A percentile compares a stretch with the other conserved stretches of the same genome.
phyloP scores from a whole-genome alignment of 371 early-diverging fungal species.

The Blastocladiella emersonii region DNA sequence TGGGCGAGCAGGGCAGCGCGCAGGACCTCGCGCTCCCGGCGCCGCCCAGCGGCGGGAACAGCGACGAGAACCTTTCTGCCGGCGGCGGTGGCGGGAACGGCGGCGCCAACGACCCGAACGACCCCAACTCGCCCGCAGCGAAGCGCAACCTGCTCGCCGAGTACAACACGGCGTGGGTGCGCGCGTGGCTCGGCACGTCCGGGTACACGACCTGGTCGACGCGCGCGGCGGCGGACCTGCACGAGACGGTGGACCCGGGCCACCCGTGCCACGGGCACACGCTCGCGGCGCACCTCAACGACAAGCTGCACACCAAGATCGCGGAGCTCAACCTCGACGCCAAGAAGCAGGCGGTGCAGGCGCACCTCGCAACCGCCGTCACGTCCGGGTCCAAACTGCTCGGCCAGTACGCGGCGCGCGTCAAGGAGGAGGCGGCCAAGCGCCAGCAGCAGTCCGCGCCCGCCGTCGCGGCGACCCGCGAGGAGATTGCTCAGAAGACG shows the following conservation, averaged over 20 bases:
- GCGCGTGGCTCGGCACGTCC: constrained; percentile 10
- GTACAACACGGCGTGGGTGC: not conserved
- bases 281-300: not conserved
- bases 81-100: constrained; percentile 16
- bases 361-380: not conserved
- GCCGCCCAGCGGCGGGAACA: no score
- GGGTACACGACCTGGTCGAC: constrained; percentile 45
- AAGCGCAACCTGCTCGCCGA: constrained; percentile 6
- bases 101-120: no score
- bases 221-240: constrained; percentile 27
- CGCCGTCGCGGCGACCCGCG: no score
- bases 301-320: constrained; percentile 1
- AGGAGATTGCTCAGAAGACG: not conserved
- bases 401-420: not conserved
- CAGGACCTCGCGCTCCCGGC: no score
- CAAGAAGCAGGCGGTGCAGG: constrained; percentile 2
- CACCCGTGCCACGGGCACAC: constrained; percentile 13
- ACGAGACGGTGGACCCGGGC: not conserved
- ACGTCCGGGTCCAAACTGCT: not conserved
- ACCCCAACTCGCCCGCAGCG: constrained; percentile 21
- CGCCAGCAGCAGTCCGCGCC: not conserved
- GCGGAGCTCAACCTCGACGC: constrained; percentile 1
- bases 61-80: constrained; percentile 10
- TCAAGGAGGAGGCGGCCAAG: not conserved
- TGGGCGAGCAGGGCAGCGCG: no score